A percentile compares a stretch with the other conserved stretches of the same genome.
These are phyloP conservation scores for Penicillium daleae DNA, from an alignment of 495 filamentous ascomycete genomes.

Conservation along the genomic window DNA sequence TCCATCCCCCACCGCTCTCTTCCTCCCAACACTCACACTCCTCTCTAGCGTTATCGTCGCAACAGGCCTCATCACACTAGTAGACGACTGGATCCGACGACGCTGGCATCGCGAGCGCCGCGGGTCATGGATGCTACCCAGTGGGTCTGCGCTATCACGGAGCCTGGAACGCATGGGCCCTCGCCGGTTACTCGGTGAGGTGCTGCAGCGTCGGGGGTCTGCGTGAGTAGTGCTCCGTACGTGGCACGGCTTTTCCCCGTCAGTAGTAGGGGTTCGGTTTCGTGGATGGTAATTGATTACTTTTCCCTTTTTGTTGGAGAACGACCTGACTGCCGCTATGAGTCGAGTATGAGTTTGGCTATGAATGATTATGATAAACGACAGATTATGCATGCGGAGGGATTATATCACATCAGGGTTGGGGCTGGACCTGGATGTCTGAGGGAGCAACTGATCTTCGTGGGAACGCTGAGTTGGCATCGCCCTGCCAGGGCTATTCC, in stretches of 20 bases:
- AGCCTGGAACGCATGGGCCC: constrained; percentile 69
- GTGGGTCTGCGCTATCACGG: constrained; percentile 61
- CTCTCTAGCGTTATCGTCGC: constrained; percentile 78
- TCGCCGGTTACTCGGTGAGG: constrained; percentile 74
- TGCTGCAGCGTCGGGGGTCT: constrained; percentile 65
- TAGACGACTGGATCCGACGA: constrained; percentile 89
- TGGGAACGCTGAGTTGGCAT: no score
- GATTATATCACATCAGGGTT: background rate
- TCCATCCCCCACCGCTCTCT: background rate
- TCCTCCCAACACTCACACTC: background rate
- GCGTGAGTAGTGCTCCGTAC: no score
- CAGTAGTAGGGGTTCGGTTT: no score
- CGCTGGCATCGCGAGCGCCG: constrained; percentile 71
- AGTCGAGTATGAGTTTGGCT: no score
- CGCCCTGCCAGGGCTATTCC: background rate
- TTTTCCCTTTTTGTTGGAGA: no score
- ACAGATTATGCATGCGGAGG: background rate
- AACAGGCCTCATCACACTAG: constrained; percentile 84
- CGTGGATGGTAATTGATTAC: no score
- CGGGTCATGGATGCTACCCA: constrained; percentile 57
- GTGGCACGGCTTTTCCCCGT: no score
- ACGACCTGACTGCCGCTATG: no score
- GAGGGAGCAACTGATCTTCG: no score
- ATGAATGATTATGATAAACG: background rate
- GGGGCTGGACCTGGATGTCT: no score